These are phyloP conservation scores for Hypsizygus ulmarius DNA, from an alignment of 1,284 basidiomycete genomes.

Conservation along the genomic window DNA sequence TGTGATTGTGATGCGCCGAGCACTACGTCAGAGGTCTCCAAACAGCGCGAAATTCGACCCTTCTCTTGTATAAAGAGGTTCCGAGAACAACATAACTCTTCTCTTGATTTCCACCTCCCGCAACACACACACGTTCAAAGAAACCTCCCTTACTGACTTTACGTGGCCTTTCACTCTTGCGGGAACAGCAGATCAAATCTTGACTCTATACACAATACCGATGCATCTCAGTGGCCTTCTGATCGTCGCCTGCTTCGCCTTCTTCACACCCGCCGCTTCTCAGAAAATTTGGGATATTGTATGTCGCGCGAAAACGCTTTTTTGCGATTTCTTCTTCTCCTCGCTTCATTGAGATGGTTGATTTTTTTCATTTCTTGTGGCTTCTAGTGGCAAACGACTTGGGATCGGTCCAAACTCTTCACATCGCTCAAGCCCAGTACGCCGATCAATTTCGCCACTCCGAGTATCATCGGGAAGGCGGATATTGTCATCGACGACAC, in stretches of 20 bases:
- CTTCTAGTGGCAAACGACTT: slow-evolving; percentile 60
- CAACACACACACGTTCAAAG: too few relatives aligned
- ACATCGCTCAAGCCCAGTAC: slow-evolving; percentile 42
- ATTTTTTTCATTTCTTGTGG: background rate
- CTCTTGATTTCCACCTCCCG: too few relatives aligned
- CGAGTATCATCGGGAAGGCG: slow-evolving; percentile 42
- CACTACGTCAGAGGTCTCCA: too few relatives aligned
- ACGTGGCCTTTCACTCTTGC: background rate
- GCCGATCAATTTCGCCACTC: slow-evolving; percentile 53
- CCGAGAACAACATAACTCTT: too few relatives aligned
- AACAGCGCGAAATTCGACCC: too few relatives aligned
- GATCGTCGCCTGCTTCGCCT: slow-evolving; percentile 5
- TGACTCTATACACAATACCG: background rate
- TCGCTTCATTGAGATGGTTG: background rate
- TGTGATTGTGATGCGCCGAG: too few relatives aligned
- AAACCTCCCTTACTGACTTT: too few relatives aligned
- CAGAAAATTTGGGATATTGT: slow-evolving; percentile 45
- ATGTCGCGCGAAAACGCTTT: slow-evolving; percentile 15
- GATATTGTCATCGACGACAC: slow-evolving; percentile 47
- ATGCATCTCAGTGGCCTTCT: slow-evolving; percentile 1
- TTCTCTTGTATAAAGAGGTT: too few relatives aligned
- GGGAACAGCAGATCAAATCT: background rate
- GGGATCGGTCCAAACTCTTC: slow-evolving; percentile 52
- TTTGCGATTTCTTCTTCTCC: background rate
- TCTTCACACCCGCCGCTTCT: slow-evolving; percentile 20